Base-by-base conservation (phyloP, 23 red algal species). In the Gracilaria domingensis region DNA sequence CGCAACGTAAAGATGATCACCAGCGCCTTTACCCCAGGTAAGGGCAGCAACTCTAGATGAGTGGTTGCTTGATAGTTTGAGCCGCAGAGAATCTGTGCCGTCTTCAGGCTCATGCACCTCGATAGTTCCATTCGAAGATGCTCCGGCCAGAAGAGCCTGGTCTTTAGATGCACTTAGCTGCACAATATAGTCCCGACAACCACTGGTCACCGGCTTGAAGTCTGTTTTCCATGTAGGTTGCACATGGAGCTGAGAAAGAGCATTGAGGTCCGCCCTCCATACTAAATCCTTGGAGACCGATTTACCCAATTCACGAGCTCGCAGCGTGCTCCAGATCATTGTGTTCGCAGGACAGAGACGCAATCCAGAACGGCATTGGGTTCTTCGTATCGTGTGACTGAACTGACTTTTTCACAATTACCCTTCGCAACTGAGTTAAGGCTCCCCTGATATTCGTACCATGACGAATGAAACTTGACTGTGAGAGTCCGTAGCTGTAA, bases 91-190 rank as follows among this genome's bases (percentile, higher is more conserved):
- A 49, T 79, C 55, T 20, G 51, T 55, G 25, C 3, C 16, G 57
- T 39, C 77, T 8, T 38, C 64, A 12, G 89, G 79, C 61, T 92
- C 79, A 60, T 92, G 89, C 58, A 92, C 51, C 67, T 92, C 77
- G 37, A 92, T 44, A 30, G n/a, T 56, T 11, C 67, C 76, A 42
- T 82, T 61, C 23, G 59, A 61, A 35, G 62, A 82, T 30, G 89
- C 66, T 37, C 70, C 47, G 16, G 77, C 77, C 8, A 84, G 53
- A 23, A 92, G 61, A 45, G 78, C 89, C 12, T 61, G 35, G 48
- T 92, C 89, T 42, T 45, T 48, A 29, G 78, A 79, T n/a, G 89
- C 38, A 24, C 54, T 79, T 47, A 92, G 4, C 44, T 67, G 49
- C 28, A 64, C 64, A 38, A 92, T 79, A 47, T 92, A 84, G 45